Evolutionary conservation across 148 eudicot genomes (phyloP), one percentile per base, ranked within the genome.

Genomic region (Rhododendron simsii): DNA sequence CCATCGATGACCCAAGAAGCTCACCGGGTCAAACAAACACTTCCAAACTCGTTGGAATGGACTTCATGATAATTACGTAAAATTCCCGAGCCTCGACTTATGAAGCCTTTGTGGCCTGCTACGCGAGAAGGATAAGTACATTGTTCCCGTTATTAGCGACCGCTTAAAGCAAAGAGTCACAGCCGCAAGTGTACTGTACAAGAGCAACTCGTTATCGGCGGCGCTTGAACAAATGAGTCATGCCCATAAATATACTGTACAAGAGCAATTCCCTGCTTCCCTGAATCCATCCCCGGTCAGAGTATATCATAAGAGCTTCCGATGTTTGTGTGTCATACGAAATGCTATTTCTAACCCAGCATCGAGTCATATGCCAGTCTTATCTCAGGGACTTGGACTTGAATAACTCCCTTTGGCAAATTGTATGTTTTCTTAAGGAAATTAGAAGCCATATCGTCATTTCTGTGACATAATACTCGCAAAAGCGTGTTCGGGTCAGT

Each of bases 401-500:
- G n/a, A 41, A 63, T 41, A 57, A 80, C 13, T 82, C 91, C 94
- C 86, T 90, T 97, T 1, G 98, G 98, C 83, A 97, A 90, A 89
- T 89, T 86, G 87, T 90, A 97, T 30, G 89, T 91, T 89, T 86
- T 97, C 92, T 94, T 97, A 2, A 97, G 93, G 89, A 95, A 97
- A 88, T 91, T 93, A 4, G 98, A 90, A 30, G 98, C 98, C 73
- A 90, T 89, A 76, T 93, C 93, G 53, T 97, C 99, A 76, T 93
- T 90, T 81, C 99, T 92, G 84, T 93, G 84, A 85, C 99, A 97
- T 83, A 97, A 83, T 44, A 94, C 95, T 23, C 98, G 84, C 69
- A 97, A 81, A 79, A 95, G 88, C 21, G 99, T 95, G 86, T 94
- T 92, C 11, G 98, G 95, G 39, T 97, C 99, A 76, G 86, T 82